phyloP scores from a whole-genome alignment of 805 yeast genomes.

The Debaryomyces hansenii region DNA sequence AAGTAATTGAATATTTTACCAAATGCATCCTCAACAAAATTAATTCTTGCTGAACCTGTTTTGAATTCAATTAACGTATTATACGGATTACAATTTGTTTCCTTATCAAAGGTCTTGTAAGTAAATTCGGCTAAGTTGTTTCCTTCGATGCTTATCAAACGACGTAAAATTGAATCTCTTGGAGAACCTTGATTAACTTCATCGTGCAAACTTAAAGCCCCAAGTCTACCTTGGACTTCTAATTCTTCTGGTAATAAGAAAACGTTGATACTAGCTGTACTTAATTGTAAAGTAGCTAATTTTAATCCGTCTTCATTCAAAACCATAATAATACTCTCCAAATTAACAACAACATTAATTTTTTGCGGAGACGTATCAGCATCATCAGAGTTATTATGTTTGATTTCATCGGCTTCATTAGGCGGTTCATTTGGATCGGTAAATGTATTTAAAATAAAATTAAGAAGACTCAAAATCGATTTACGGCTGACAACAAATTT shows the following conservation, averaged over 20 bases:
- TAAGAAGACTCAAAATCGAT: slow-evolving; percentile 73
- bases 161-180: slow-evolving; percentile 57
- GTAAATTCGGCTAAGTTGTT: slow-evolving; percentile 75
- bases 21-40: slow-evolving; percentile 80
- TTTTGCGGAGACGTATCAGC: slow-evolving; percentile 67
- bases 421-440: slow-evolving; percentile 74
- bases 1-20: slow-evolving; percentile 64
- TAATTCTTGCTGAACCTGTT: slow-evolving; percentile 74
- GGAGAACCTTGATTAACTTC: slow-evolving; percentile 68
- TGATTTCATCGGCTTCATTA: slow-evolving; percentile 67
- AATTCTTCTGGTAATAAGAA: slow-evolving; percentile 72
- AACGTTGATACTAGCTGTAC: slow-evolving; percentile 69
- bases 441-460: slow-evolving; percentile 82
- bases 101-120: slow-evolving; percentile 75
- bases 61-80: slow-evolving; percentile 60
- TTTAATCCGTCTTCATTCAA: slow-evolving; percentile 82
- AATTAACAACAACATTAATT: slow-evolving; percentile 63
- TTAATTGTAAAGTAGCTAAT: slow-evolving; percentile 74
- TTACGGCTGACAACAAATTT: slow-evolving; percentile 73
- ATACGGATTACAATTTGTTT: slow-evolving; percentile 48
- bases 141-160: slow-evolving; percentile 77
- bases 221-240: slow-evolving; percentile 70
- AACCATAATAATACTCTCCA: slow-evolving; percentile 72
- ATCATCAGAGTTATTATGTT: slow-evolving; percentile 63
- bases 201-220: slow-evolving; percentile 76